Conservation (phyloP, 2,329 filamentous ascomycete genomes). For the Fusarium piperis region DNA sequence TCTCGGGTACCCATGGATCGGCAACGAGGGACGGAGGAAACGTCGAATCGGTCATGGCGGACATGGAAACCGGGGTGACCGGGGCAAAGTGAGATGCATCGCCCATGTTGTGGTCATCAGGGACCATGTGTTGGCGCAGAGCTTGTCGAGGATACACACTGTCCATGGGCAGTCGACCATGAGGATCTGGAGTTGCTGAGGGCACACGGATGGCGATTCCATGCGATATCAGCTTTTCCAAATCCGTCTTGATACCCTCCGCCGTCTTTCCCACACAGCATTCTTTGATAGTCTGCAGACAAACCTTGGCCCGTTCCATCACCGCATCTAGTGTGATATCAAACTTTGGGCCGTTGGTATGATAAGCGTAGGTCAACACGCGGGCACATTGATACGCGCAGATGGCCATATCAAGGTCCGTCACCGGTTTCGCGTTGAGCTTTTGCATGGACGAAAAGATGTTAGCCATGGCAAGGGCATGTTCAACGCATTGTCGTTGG, state of each 20-base stretch:
- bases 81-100: conserved; percentile 32
- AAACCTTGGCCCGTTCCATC: conserved; percentile 60
- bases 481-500: conserved; percentile 62
- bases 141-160: conserved; percentile 36
- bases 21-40: conserved; percentile 45
- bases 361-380: conserved; percentile 62
- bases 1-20: conserved; percentile 44
- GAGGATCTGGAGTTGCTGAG: conserved; percentile 31
- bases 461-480: conserved; percentile 64
- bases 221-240: conserved; percentile 61
- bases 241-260: conserved; percentile 56
- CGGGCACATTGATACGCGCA: conserved; percentile 66
- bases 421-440: conserved; percentile 61
- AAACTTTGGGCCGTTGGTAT: conserved; percentile 55
- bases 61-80: conserved; percentile 23
- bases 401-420: conserved; percentile 64
- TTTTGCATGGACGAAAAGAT: conserved; percentile 64
- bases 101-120: conserved; percentile 43
- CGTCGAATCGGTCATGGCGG: conserved; percentile 43
- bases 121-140: conserved; percentile 35
- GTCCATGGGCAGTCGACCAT: conserved; percentile 28
- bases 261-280: conserved; percentile 63
- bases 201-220: conserved; percentile 48
- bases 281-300: conserved; percentile 60
- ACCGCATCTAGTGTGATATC: conserved; percentile 58